These are phyloP conservation scores for Salicornia ramosissima DNA, from an alignment of 148 eudicot species.

Conservation along the genomic window DNA sequence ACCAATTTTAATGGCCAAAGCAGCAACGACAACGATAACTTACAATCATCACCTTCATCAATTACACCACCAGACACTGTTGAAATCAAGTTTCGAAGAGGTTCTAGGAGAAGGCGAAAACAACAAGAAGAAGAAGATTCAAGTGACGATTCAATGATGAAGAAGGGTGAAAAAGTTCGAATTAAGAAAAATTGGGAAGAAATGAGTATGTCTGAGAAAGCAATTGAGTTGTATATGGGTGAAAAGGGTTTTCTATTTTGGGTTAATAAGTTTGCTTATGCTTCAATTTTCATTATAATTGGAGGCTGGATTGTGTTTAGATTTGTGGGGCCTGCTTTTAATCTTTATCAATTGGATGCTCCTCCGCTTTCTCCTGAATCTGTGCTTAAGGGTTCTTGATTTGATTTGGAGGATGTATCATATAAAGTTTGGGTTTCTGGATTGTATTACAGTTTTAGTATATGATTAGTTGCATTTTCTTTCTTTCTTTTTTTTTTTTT, in stretches of 20 bases:
- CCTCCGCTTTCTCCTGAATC: constrained; percentile 54
- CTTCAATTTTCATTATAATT: constrained; percentile 62
- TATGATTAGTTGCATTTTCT: no score
- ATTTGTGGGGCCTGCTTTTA: constrained; percentile 76
- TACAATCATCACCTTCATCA: constrained; percentile 19
- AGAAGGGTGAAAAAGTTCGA: background rate
- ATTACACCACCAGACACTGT: constrained; percentile 29
- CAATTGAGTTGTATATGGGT: constrained; percentile 63
- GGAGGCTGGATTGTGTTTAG: constrained; percentile 84
- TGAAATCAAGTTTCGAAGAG: constrained; percentile 53
- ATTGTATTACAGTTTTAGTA: no score
- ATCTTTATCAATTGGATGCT: constrained; percentile 75
- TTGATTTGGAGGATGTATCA: no score
- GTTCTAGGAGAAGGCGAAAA: constrained; percentile 30
- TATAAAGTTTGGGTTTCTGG: no score
- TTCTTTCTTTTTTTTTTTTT: no score
- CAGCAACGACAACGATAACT: background rate
- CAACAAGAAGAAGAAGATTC: constrained; percentile 7
- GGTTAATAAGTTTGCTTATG: constrained; percentile 89
- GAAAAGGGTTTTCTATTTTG: constrained; percentile 70
- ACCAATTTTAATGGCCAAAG: background rate
- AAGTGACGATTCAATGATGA: constrained; percentile 1
- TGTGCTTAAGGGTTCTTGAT: constrained; percentile 34
- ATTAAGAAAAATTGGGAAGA: constrained; percentile 61
- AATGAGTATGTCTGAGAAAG: constrained; percentile 63